Base-by-base conservation (phyloP, 805 yeast species). In the Wickerhamiella alocasiicola region DNA sequence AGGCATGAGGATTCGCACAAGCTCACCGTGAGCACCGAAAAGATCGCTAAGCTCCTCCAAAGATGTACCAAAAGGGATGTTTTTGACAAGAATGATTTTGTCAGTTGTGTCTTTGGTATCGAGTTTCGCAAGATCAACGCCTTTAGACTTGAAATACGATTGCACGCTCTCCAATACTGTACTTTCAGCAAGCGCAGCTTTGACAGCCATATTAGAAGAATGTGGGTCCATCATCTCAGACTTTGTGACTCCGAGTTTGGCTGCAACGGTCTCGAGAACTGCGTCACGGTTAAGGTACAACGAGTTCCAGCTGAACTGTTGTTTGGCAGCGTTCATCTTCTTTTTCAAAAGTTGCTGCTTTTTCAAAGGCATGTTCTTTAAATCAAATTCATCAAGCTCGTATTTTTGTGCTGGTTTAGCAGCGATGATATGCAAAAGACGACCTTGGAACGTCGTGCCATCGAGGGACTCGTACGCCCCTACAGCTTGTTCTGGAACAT, bases 151-250 rank as follows among this genome's bases (percentile, higher is more conserved):
- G 59, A 91, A 91, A 61, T 76, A 91, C 50, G 74, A 74, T 54
- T 95, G 73, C 9, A 91, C 94, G 59, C 80, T 91, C 33, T 87
- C 91, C 53, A 91, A 78, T 13, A 87, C 95, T 55, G 85, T 91
- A 2, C 96, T 93, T 63, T 91, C 98, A 0, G 98, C 97, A 47
- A 91, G 70, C 0, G 98, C 97, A 61, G 87, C 97, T 56, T 87
- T 83, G 11, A 91, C 97, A 1, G 95, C 96, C 39, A 94, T 80
- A 45, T 70, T 76, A 6, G 94, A 71, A 48, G 77, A 82, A 51
- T 83, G 81, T 1, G 95, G 88, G 58, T 91, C 93, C 46, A 91
- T 72, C 54, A 91, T 68, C 43, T 84, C 83, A 6, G 91, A 68
- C 59, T 88, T 91, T 20, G 76, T 57, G 37, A 91, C 66, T 6